Evolutionary conservation across 2,329 filamentous ascomycete species (phyloP).

Genomic region (Neofusicoccum ribis): DNA sequence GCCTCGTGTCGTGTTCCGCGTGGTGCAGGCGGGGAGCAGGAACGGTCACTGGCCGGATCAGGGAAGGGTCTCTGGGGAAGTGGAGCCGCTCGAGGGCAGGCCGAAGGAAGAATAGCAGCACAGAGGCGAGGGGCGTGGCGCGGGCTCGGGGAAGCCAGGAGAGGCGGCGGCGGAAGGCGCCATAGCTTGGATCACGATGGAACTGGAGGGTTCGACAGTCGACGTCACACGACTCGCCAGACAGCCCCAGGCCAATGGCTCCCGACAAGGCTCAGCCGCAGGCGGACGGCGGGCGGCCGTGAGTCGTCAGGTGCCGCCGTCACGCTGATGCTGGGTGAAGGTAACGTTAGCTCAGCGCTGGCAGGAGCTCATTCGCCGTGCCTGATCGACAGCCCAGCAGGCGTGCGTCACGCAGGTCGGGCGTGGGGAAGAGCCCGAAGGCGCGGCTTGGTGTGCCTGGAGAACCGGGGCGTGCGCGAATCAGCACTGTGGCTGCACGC

Average conservation of each 20-base stretch:
- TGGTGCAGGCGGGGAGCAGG: neutral
- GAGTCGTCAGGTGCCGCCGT: constrained; percentile 9
- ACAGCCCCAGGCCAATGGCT: neutral
- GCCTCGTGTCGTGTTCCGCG: neutral
- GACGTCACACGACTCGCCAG: constrained; percentile 17
- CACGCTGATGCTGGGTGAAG: constrained; percentile 1
- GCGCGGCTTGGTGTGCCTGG: constrained; percentile 13
- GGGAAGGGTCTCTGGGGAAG: neutral
- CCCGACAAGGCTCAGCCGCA: neutral
- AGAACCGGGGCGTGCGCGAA: neutral
- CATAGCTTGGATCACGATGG: constrained; percentile 16
- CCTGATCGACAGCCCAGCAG: constrained; percentile 11
- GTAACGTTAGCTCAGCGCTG: neutral
- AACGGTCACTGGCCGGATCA: constrained; percentile 4
- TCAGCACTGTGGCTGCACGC: neutral
- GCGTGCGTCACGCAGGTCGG: constrained; percentile 16
- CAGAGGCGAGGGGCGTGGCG: neutral
- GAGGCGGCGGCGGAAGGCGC: constrained; percentile 5
- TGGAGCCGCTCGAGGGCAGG: neutral
- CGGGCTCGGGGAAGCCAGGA: neutral
- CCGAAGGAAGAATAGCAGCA: neutral
- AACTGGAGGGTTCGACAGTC: constrained; percentile 5
- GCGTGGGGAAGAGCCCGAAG: constrained; percentile 12
- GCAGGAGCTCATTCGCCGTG: constrained; percentile 16
- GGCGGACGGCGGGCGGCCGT: neutral